Conservation (phyloP, 352 stramenopile genomes). For the Phytophthora colocasiae region DNA sequence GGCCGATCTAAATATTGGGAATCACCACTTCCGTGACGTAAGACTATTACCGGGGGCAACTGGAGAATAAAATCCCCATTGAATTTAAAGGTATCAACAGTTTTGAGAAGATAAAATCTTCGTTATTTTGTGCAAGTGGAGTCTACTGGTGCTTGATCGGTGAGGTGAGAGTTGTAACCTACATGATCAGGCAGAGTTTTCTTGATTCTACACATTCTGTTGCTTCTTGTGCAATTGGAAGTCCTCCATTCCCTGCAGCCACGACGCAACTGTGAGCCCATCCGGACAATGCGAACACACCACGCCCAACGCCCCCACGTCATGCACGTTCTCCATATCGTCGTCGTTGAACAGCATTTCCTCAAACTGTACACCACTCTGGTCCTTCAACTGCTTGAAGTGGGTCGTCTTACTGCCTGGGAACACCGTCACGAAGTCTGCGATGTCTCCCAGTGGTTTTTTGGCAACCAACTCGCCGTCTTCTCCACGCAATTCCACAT, state of each 20-base stretch:
- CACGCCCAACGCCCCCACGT: slow-evolving; percentile 44
- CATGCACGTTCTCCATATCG: slow-evolving; percentile 22
- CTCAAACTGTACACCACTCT: slow-evolving; percentile 68
- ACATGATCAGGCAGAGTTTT: background rate
- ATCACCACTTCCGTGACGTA: no score
- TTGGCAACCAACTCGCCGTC: slow-evolving; percentile 18
- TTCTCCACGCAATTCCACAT: slow-evolving; percentile 36
- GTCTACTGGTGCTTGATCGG: no score
- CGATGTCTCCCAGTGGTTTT: slow-evolving; percentile 54
- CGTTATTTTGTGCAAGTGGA: no score
- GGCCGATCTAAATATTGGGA: no score
- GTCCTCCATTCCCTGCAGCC: slow-evolving; percentile 70
- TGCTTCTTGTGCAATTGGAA: slow-evolving; percentile 62
- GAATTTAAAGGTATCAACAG: no score
- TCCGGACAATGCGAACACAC: slow-evolving; percentile 29
- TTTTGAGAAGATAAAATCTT: no score
- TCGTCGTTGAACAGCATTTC: slow-evolving; percentile 97
- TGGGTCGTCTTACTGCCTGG: slow-evolving; percentile 88
- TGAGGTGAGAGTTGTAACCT: background rate
- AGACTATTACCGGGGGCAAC: no score
- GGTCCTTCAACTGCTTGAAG: slow-evolving; percentile 89
- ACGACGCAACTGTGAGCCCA: slow-evolving; percentile 68
- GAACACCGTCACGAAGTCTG: slow-evolving; percentile 82
- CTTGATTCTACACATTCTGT: slow-evolving; percentile 9
- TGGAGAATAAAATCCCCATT: no score